A percentile compares a stretch with the other conserved stretches of the same genome.
Conservation (phyloP, 1,284 basidiomycete genomes). For the Leccinum angustisporum region DNA sequence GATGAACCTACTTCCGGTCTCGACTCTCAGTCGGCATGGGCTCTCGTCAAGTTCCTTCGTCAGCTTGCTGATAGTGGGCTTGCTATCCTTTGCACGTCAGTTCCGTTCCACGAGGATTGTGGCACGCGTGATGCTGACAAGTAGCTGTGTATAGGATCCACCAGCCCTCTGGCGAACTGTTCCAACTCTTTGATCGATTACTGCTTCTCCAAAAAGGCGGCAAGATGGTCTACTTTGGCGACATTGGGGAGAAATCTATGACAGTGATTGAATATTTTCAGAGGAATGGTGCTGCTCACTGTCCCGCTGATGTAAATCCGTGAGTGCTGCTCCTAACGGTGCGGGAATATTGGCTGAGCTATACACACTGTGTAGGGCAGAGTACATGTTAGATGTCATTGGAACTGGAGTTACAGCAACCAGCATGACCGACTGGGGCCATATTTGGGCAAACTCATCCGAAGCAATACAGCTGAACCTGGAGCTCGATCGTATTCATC, state of each 20-base stretch:
- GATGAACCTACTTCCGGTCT: slow-evolving; percentile 84
- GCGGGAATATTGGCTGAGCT: background rate
- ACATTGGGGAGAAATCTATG: slow-evolving; percentile 59
- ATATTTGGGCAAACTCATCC: slow-evolving; percentile 41
- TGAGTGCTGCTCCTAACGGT: background rate
- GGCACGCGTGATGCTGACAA: background rate
- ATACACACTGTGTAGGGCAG: slow-evolving; percentile 45
- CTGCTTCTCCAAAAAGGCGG: slow-evolving; percentile 63
- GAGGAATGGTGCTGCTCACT: slow-evolving; percentile 49
- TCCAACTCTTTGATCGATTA: slow-evolving; percentile 66
- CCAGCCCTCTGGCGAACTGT: slow-evolving; percentile 66
- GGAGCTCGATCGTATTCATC: slow-evolving; percentile 39
- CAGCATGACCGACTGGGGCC: slow-evolving; percentile 44
- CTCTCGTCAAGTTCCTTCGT: slow-evolving; percentile 75
- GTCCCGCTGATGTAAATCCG: slow-evolving; percentile 44
- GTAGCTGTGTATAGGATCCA: slow-evolving; percentile 10
- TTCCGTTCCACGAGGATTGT: slow-evolving; percentile 29
- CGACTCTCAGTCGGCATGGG: slow-evolving; percentile 89
- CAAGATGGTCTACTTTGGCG: slow-evolving; percentile 75
- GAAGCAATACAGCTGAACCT: slow-evolving; percentile 35
- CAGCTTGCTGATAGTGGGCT: slow-evolving; percentile 77
- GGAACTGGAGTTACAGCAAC: slow-evolving; percentile 59
- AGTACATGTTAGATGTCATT: slow-evolving; percentile 68
- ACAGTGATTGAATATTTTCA: slow-evolving; percentile 70
- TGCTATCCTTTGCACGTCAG: slow-evolving; percentile 72